Evolutionary conservation across 2,329 filamentous ascomycete genomes (phyloP), one percentile per base, ranked within the genome.

Genomic region (Chalaropsis thielavioides): DNA sequence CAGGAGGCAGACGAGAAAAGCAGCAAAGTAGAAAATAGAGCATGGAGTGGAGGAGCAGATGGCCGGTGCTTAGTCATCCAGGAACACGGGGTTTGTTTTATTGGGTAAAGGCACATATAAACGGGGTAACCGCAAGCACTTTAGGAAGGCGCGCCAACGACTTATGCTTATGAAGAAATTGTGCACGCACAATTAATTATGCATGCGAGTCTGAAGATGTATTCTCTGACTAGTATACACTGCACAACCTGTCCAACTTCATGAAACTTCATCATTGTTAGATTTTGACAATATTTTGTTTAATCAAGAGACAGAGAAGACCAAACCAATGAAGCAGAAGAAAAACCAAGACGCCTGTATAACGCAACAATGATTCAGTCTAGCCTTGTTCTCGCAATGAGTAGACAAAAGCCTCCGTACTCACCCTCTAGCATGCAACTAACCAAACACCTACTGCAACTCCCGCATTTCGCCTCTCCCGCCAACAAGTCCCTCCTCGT

Each of bases 211-310:
- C 5, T n/a, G n/a, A n/a, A n/a, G n/a, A n/a, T n/a, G n/a, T n/a
- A n/a, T n/a, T n/a, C n/a, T n/a, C n/a, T n/a, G n/a, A n/a, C n/a
- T n/a, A n/a, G n/a, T n/a, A n/a, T 77, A 84, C 72, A 0, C 80
- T 77, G 1, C 81, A 81, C 22, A 84, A 72, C 1, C 80, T 79
- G 62, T 84, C 71, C 0, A 77, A 74, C 0, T 80, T 38, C 31
- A 76, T 81, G 81, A 84, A 63, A 84, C 81, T 84, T 38, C 17
- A n/a, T 35, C 31, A 10, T 38, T 58, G 27, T 58, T 58, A 58
- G 35, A 38, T 58, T 17, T 58, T 58, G 24, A 35, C 17, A 35
- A 58, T 58, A 58, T 38, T 58, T 58, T 58, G 54, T 31, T 38
- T 58, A 13, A 44, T n/a, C 59, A 31, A 22, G 35, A 27, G 19